Conservation (phyloP, 2,329 filamentous ascomycete genomes). For the Sporothrix humicola region DNA sequence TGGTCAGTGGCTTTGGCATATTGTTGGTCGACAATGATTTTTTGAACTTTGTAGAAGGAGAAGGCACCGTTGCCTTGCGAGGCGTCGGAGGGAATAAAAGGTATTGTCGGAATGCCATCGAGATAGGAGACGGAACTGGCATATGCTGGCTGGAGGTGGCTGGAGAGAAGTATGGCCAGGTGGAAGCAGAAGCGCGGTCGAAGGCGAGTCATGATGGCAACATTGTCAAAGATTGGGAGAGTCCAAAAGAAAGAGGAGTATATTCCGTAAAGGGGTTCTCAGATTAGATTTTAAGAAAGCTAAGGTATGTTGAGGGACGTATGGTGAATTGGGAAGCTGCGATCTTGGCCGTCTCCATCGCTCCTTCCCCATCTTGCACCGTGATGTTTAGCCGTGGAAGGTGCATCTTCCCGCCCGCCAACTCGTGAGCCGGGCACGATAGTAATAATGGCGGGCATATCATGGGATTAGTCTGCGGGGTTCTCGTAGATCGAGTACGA, state of each 20-base stretch:
- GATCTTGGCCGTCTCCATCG: background rate
- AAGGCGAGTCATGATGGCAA: too few species aligned
- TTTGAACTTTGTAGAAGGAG: background rate
- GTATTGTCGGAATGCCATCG: background rate
- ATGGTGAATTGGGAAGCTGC: background rate
- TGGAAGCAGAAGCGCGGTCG: background rate
- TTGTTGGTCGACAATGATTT: slow-evolving; percentile 49
- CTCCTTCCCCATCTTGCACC: background rate
- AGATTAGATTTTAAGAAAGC: background rate
- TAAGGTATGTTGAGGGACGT: background rate
- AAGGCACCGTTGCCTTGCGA: background rate
- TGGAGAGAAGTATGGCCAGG: background rate
- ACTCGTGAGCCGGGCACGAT: background rate
- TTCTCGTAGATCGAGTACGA: background rate
- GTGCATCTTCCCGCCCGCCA: background rate
- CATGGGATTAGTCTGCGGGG: background rate
- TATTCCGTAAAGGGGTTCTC: background rate
- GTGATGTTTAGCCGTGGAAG: slow-evolving; percentile 11
- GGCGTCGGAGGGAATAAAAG: background rate
- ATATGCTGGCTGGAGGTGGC: background rate
- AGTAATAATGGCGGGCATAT: background rate
- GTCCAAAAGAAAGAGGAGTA: background rate
- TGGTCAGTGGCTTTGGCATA: slow-evolving; percentile 51
- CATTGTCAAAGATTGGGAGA: background rate
- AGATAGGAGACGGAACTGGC: background rate